Evolutionary conservation across 768 basidiomycete species (phyloP).

Genomic region (Phylloporus arenicola): DNA sequence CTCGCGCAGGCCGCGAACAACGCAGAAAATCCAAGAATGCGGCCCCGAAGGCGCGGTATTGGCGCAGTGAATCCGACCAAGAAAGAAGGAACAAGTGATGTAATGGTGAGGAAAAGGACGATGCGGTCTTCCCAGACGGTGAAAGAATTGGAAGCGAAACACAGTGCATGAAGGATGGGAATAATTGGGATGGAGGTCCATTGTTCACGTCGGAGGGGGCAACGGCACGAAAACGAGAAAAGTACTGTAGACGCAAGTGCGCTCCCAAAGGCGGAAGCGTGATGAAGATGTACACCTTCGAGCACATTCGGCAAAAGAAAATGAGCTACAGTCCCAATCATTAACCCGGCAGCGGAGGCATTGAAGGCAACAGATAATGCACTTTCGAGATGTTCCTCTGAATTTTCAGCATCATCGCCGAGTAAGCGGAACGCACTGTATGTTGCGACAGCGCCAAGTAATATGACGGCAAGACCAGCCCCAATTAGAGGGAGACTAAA

Average conservation of each 20-base stretch:
- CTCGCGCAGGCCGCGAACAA: constrained; percentile 66
- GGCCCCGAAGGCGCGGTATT: constrained; percentile 59
- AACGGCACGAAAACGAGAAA: constrained; percentile 40
- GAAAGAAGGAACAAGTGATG: constrained; percentile 56
- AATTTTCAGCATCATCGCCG: constrained; percentile 31
- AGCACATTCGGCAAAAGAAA: constrained; percentile 30
- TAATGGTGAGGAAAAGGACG: constrained; percentile 66
- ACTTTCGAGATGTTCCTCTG: constrained; percentile 40
- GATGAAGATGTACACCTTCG: constrained; percentile 46
- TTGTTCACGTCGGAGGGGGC: constrained; percentile 26
- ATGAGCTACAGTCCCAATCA: constrained; percentile 33
- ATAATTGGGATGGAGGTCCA: constrained; percentile 39
- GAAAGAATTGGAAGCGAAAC: constrained; percentile 92
- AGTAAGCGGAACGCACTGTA: constrained; percentile 53
- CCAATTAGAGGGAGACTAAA: constrained; percentile 79
- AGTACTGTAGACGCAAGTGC: constrained; percentile 43
- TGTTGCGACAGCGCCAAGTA: constrained; percentile 47
- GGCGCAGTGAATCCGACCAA: constrained; percentile 64
- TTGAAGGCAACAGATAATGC: constrained; percentile 30
- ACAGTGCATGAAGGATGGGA: constrained; percentile 61
- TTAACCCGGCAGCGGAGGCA: constrained; percentile 34
- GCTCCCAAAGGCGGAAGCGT: constrained; percentile 46
- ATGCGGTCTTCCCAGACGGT: constrained; percentile 96
- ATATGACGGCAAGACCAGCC: constrained; percentile 62
- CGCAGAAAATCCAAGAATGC: constrained; percentile 68